Evolutionary conservation across 768 basidiomycete genomes (phyloP).

Genomic region (Tylopilus plumbeoviolaceoides): DNA sequence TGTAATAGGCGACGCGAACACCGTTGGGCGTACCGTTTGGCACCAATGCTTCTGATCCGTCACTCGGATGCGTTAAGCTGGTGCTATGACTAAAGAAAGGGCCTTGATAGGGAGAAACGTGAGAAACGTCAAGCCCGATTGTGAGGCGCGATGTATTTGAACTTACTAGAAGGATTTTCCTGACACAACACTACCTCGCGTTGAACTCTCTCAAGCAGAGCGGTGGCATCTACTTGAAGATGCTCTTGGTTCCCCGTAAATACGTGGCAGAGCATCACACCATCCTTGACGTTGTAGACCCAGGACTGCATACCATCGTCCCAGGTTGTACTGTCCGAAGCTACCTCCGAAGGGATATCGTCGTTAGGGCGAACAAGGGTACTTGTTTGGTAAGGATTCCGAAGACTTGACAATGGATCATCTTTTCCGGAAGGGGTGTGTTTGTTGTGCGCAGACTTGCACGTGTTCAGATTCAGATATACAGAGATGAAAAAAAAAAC

Average conservation of each 20-base stretch:
- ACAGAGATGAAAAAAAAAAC: constrained; percentile 1
- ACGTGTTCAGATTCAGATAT: constrained; percentile 8
- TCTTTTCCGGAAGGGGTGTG: constrained; percentile 11
- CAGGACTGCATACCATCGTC: constrained; percentile 30
- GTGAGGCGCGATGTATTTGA: background rate
- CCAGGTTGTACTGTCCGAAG: constrained; percentile 17
- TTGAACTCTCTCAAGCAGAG: constrained; percentile 40
- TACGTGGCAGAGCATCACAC: constrained; percentile 37
- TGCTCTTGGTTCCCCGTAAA: constrained; percentile 45
- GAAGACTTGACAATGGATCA: constrained; percentile 22
- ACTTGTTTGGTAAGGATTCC: constrained; percentile 13
- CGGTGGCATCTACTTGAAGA: constrained; percentile 38
- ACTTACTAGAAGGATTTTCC: constrained; percentile 22
- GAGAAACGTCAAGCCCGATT: constrained; percentile 1
- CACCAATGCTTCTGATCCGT: constrained; percentile 13
- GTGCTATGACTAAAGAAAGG: constrained; percentile 29
- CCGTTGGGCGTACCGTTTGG: constrained; percentile 26
- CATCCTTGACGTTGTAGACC: constrained; percentile 18
- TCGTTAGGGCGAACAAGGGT: constrained; percentile 17
- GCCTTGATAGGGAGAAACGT: constrained; percentile 11
- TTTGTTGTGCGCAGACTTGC: constrained; percentile 9
- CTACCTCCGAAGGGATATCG: constrained; percentile 16
- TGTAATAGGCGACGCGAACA: constrained; percentile 18
- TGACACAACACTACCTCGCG: constrained; percentile 21
- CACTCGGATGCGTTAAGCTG: constrained; percentile 6